A percentile compares a stretch with the other conserved stretches of the same genome.
Conservation (phyloP, 768 basidiomycete genomes). For the Lentinus brumalis region DNA sequence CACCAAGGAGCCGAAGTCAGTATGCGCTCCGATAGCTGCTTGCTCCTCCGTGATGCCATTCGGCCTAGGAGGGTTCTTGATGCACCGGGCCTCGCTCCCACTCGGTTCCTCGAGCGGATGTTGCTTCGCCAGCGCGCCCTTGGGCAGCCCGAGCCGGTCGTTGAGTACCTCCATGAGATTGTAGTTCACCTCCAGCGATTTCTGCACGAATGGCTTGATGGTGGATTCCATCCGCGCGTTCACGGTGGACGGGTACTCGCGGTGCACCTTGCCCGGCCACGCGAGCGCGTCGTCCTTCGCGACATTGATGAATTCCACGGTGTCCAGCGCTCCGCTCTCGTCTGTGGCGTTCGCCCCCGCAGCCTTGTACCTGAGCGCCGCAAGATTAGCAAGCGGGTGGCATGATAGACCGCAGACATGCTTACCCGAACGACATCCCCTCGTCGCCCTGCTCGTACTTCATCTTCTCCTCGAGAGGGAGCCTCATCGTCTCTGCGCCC, state of each 20-base stretch:
- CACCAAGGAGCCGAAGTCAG: slow-evolving; percentile 39
- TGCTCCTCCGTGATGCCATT: slow-evolving; percentile 26
- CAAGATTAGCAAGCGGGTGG: neutral
- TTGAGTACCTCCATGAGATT: slow-evolving; percentile 34
- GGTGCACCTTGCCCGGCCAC: slow-evolving; percentile 32
- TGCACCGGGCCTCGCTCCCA: slow-evolving; percentile 35
- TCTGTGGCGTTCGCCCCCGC: slow-evolving; percentile 36
- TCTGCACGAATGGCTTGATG: slow-evolving; percentile 31
- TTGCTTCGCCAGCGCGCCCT: slow-evolving; percentile 27
- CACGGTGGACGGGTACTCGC: slow-evolving; percentile 36
- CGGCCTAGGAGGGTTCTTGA: slow-evolving; percentile 33
- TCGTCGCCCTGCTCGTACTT: slow-evolving; percentile 45
- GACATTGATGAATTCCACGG: slow-evolving; percentile 39
- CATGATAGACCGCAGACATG: neutral
- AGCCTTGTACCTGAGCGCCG: slow-evolving; percentile 29
- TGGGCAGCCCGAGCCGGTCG: slow-evolving; percentile 34
- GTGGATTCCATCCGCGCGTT: slow-evolving; percentile 31
- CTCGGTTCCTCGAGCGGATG: slow-evolving; percentile 33
- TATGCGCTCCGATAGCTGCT: slow-evolving; percentile 37
- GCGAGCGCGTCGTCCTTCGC: slow-evolving; percentile 40
- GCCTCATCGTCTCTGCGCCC: slow-evolving; percentile 42
- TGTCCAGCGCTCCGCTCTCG: slow-evolving; percentile 34
- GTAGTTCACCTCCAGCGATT: slow-evolving; percentile 32
- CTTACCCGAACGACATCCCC: slow-evolving; percentile 43
- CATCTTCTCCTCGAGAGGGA: slow-evolving; percentile 45